A percentile compares a stretch with the other conserved stretches of the same genome.
These are phyloP conservation scores for Scytalidium lignicola DNA, from an alignment of 2,329 filamentous ascomycete species.

Conservation along the genomic window DNA sequence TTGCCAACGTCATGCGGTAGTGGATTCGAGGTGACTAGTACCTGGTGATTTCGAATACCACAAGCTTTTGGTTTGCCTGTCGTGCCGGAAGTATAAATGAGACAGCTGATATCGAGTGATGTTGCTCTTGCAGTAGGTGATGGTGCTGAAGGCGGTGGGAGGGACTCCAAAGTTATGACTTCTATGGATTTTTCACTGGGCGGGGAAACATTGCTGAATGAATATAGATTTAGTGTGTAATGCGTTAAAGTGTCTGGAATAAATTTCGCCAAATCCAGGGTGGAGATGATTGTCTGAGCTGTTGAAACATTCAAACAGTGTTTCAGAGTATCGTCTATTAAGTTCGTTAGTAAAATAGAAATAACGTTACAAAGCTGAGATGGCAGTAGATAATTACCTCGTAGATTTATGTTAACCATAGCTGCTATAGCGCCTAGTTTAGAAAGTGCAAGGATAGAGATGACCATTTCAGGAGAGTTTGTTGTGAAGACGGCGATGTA, in stretches of 20 bases:
- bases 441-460: constrained; percentile 37
- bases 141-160: background rate
- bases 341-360: too few species aligned
- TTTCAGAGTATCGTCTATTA: constrained; percentile 35
- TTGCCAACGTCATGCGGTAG: constrained; percentile 30
- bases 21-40: constrained; percentile 32
- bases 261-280: constrained; percentile 35
- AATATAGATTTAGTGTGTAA: constrained; percentile 31
- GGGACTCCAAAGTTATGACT: too few species aligned
- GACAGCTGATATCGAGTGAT: constrained; percentile 27
- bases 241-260: constrained; percentile 28
- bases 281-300: constrained; percentile 36
- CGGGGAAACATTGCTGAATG: constrained; percentile 25
- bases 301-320: constrained; percentile 39
- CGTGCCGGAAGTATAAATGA: constrained; percentile 41
- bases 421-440: constrained; percentile 40
- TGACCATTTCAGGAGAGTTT: constrained; percentile 44
- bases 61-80: constrained; percentile 43
- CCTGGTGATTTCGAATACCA: constrained; percentile 32
- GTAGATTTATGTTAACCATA: constrained; percentile 41
- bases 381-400: constrained; percentile 28
- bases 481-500: constrained; percentile 41
- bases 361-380: too few species aligned
- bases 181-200: background rate
- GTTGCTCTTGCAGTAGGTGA: constrained; percentile 27